Evolutionary conservation across 2,329 filamentous ascomycete species (phyloP).

Genomic region (Colletotrichum salicis): DNA sequence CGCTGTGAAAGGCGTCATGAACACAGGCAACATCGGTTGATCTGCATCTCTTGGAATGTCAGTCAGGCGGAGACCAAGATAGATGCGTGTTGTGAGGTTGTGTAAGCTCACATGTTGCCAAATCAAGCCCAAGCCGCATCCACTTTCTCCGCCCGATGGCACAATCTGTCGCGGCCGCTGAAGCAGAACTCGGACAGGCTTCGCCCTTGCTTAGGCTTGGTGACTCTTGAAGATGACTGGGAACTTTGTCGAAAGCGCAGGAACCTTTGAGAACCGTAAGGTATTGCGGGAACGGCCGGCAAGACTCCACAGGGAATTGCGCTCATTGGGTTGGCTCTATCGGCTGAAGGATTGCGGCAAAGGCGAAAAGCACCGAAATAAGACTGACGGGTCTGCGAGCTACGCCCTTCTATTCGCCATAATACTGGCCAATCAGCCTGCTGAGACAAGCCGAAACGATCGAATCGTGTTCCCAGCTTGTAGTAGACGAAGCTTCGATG

Average conservation of each 20-base stretch:
- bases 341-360: conserved; percentile 10
- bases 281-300: neutral
- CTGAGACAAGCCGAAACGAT: neutral
- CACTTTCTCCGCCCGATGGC: neutral
- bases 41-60: neutral
- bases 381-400: neutral
- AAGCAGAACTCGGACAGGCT: neutral
- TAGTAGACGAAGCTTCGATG: neutral
- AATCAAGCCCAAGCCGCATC: neutral
- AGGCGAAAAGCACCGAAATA: conserved; percentile 3
- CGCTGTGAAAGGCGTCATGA: conserved; percentile 4
- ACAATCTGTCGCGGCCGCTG: neutral
- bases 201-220: neutral
- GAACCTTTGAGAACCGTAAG: neutral
- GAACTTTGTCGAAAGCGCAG: neutral
- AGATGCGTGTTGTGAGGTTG: neutral
- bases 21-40: neutral
- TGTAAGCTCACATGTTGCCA: conserved; percentile 22
- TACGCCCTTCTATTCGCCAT: conserved; percentile 9
- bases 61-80: neutral
- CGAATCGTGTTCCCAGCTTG: neutral
- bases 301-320: neutral
- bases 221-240: neutral
- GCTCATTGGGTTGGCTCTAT: neutral
- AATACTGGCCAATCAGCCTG: neutral